Conservation (phyloP, 257 asterid genomes). For the Solanum infundibuliforme region DNA sequence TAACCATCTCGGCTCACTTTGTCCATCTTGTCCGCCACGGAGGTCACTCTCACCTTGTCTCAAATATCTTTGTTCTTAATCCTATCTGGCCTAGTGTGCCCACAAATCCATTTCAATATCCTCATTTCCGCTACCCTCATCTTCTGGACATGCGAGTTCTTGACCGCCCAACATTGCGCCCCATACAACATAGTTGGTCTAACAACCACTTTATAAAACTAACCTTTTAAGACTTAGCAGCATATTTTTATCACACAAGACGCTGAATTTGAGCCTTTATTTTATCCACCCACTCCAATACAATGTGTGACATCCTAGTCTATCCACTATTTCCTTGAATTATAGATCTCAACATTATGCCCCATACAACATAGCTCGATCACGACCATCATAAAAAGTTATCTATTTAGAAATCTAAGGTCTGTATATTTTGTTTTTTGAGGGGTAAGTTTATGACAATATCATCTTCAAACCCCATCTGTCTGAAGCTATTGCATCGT, state of each 20-base stretch:
- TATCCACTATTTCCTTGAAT: neutral
- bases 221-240: neutral
- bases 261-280: neutral
- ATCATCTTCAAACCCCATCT: neutral
- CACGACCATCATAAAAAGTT: neutral
- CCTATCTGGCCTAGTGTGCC: neutral
- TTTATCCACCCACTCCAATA: neutral
- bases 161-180: neutral
- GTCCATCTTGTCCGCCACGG: neutral
- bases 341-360: neutral
- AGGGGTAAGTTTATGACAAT: neutral
- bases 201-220: neutral
- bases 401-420: neutral
- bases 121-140: neutral
- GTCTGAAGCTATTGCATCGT: neutral
- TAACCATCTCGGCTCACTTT: neutral
- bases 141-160: neutral
- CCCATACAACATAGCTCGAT: neutral
- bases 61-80: neutral
- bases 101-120: neutral
- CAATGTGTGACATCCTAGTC: neutral
- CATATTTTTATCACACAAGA: neutral
- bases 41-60: neutral
- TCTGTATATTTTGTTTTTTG: neutral
- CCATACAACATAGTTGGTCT: neutral